Percentiles rank a stretch among this genome's conserved stretches.
Evolutionary conservation across 1,284 basidiomycete genomes (phyloP).

Genomic region (Anthracocystis panici-leucophaei): DNA sequence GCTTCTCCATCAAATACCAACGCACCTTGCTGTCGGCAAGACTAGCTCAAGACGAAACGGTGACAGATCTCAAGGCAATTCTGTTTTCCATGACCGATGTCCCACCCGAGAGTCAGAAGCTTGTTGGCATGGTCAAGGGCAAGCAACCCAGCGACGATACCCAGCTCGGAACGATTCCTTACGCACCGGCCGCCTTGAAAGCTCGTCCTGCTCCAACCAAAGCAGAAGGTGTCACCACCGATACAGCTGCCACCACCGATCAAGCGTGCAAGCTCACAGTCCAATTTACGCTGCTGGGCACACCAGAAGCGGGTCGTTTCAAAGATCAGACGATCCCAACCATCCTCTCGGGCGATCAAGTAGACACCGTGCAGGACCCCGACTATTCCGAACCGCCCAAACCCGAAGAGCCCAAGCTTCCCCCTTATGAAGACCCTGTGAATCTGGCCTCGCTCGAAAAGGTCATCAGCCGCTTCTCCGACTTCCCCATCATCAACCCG

Average conservation of each 20-base stretch:
- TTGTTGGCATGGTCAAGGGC: slow-evolving; percentile 85
- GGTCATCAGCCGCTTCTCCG: slow-evolving; percentile 54
- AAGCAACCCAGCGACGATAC: slow-evolving; percentile 76
- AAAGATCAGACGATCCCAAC: slow-evolving; percentile 75
- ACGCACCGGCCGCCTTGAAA: slow-evolving; percentile 45
- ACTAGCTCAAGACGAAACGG: slow-evolving; percentile 43
- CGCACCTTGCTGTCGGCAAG: slow-evolving; percentile 38
- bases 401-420: slow-evolving; percentile 15
- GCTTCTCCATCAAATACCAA: slow-evolving; percentile 55
- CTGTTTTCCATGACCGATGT: slow-evolving; percentile 82
- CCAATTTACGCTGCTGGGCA: slow-evolving; percentile 58
- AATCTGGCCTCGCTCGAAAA: slow-evolving; percentile 51
- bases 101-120: slow-evolving; percentile 87
- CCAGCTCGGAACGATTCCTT: slow-evolving; percentile 35
- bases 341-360: slow-evolving; percentile 21
- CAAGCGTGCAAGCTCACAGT: slow-evolving; percentile 43
- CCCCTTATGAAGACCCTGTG: slow-evolving; percentile 38
- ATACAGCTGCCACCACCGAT: slow-evolving; percentile 27
- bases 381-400: slow-evolving; percentile 39
- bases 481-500: slow-evolving; percentile 55
- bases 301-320: slow-evolving; percentile 68
- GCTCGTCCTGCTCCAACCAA: slow-evolving; percentile 19
- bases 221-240: slow-evolving; percentile 16
- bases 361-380: slow-evolving; percentile 35
- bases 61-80: slow-evolving; percentile 64